Conservation (phyloP, 2,329 filamentous ascomycete genomes). For the Ustulina deusta region DNA sequence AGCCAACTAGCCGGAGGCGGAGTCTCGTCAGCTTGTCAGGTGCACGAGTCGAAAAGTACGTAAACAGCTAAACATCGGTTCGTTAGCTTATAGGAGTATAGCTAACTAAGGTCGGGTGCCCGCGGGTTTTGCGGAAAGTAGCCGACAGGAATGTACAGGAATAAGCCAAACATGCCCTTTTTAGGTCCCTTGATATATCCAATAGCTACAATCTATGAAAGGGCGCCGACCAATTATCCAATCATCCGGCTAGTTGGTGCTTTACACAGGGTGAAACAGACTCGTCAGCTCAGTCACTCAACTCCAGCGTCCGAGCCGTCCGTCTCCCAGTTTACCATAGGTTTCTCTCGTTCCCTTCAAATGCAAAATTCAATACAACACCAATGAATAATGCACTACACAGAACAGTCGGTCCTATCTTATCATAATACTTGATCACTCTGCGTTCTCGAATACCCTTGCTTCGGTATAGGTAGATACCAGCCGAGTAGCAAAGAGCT, state of each 20-base stretch:
- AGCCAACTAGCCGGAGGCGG: not conserved
- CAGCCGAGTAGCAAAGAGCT: slow-evolving; percentile 84
- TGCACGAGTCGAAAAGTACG: too few relatives aligned
- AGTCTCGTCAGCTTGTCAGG: too few relatives aligned
- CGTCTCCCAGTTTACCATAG: slow-evolving; percentile 59
- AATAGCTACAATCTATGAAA: slow-evolving; percentile 14
- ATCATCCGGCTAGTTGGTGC: not conserved
- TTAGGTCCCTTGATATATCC: not conserved
- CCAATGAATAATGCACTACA: slow-evolving; percentile 80
- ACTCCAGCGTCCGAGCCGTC: not conserved
- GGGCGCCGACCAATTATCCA: slow-evolving; percentile 9
- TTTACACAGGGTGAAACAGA: not conserved
- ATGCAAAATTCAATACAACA: slow-evolving; percentile 82
- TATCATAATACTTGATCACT: slow-evolving; percentile 93
- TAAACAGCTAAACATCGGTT: too few relatives aligned
- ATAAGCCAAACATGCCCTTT: too few relatives aligned
- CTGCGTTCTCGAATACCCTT: slow-evolving; percentile 83
- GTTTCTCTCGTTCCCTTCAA: slow-evolving; percentile 73
- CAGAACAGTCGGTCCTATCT: slow-evolving; percentile 82
- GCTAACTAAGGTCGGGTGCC: too few relatives aligned
- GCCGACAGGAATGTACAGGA: too few relatives aligned
- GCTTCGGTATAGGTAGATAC: slow-evolving; percentile 89
- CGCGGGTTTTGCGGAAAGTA: too few relatives aligned
- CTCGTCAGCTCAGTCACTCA: not conserved
- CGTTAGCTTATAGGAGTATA: too few relatives aligned